phyloP scores from a whole-genome alignment of 2,329 filamentous ascomycete species.

The Arthrobotrys sphaeroides region DNA sequence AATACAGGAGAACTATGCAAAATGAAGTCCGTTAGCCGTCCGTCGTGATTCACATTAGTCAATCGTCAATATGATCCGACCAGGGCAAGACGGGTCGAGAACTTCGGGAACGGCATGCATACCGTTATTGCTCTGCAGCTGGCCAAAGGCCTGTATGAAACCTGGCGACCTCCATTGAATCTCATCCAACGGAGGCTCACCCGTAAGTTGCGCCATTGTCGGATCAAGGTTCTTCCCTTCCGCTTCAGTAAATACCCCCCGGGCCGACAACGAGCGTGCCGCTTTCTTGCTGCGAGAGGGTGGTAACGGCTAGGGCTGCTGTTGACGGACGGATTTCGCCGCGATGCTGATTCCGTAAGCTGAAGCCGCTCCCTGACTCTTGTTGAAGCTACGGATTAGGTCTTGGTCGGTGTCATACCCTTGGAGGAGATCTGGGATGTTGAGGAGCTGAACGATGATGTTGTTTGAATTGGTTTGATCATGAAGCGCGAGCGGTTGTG shows the following conservation, averaged over 20 bases:
- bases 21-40: constrained; percentile 22
- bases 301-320: neutral
- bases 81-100: neutral
- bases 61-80: neutral
- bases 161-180: constrained; percentile 72
- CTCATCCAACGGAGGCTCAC: constrained; percentile 71
- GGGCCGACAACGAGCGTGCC: constrained; percentile 11
- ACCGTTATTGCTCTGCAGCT: constrained; percentile 70
- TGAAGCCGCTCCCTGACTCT: neutral
- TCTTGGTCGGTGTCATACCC: neutral
- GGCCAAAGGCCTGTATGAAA: constrained; percentile 66
- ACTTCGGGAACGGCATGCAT: constrained; percentile 25
- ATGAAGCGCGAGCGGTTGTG: constrained; percentile 10
- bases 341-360: neutral
- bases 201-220: constrained; percentile 40
- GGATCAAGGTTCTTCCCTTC: constrained; percentile 20
- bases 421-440: neutral
- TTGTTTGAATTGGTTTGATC: neutral
- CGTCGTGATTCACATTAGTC: neutral
- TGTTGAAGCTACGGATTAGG: neutral
- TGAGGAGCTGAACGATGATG: neutral
- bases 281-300: neutral
- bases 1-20: constrained; percentile 71
- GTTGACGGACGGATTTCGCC: neutral
- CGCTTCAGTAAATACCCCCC: neutral